Percentiles rank a stretch among this genome's conserved stretches.
phyloP scores from a whole-genome alignment of 129 eudicot species.

The Pulicaria dysenterica region DNA sequence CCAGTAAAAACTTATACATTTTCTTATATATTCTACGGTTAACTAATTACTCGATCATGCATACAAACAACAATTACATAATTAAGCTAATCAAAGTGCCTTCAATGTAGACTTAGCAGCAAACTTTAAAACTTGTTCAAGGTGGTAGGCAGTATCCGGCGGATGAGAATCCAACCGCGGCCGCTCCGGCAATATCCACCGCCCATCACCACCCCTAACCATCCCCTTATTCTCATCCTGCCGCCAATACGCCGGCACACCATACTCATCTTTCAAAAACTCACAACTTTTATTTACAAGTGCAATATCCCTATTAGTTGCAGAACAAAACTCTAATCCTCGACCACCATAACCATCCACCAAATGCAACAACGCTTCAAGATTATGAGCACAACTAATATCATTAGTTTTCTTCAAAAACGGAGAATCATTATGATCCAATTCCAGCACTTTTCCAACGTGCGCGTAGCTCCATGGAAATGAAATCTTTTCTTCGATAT shows the following conservation, averaged over 20 bases:
- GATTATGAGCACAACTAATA: slow-evolving; percentile 55
- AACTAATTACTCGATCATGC: not conserved
- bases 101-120: slow-evolving; percentile 53
- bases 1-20: not conserved
- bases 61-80: not conserved
- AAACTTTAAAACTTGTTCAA: slow-evolving; percentile 57
- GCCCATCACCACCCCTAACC: slow-evolving; percentile 66
- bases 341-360: slow-evolving; percentile 64
- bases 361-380: slow-evolving; percentile 67
- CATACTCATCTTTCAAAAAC: slow-evolving; percentile 59
- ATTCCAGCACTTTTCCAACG: slow-evolving; percentile 58
- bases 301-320: slow-evolving; percentile 61
- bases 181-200: slow-evolving; percentile 79
- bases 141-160: slow-evolving; percentile 68
- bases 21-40: too few relatives aligned
- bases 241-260: slow-evolving; percentile 75
- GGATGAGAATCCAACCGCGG: slow-evolving; percentile 65
- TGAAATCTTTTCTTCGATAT: slow-evolving; percentile 52
- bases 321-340: slow-evolving; percentile 35
- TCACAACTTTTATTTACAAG: slow-evolving; percentile 70
- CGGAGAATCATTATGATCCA: slow-evolving; percentile 59
- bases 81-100: slow-evolving; percentile 23
- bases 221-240: slow-evolving; percentile 82
- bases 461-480: slow-evolving; percentile 90
- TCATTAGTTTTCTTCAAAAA: slow-evolving; percentile 51